Evolutionary conservation across 192 early-diverging fungal species (phyloP).

Genomic region (Coemansia nantahalensis): DNA sequence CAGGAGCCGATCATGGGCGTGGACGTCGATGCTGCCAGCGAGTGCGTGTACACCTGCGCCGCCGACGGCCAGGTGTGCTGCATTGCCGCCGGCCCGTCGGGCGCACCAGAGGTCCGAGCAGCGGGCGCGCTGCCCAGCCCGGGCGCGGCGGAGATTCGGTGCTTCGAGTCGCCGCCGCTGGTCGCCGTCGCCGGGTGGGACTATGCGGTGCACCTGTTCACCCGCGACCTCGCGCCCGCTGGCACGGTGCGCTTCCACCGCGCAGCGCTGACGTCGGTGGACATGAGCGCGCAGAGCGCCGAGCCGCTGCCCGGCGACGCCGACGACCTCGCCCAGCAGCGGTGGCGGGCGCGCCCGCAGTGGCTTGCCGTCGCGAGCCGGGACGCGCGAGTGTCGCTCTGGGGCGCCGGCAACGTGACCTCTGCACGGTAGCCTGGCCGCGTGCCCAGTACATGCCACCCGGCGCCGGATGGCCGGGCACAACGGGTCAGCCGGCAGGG

Average conservation of each 20-base stretch:
- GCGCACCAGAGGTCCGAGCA: not conserved
- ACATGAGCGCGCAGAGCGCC: constrained; percentile 27
- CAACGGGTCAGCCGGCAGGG: no score
- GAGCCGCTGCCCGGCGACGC: constrained; percentile 7
- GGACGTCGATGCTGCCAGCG: constrained; percentile 11
- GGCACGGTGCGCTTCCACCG: constrained; percentile 24
- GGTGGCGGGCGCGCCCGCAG: constrained; percentile 36
- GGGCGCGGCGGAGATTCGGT: constrained; percentile 31
- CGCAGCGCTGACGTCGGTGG: constrained; percentile 33
- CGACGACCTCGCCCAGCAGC: constrained; percentile 25
- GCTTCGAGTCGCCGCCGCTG: constrained; percentile 12
- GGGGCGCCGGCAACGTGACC: constrained; percentile 7
- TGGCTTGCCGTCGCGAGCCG: constrained; percentile 47
- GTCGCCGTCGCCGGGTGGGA: constrained; percentile 45
- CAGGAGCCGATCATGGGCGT: constrained; percentile 43
- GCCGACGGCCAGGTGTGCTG: constrained; percentile 42
- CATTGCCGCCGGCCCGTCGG: not conserved
- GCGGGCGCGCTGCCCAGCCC: constrained; percentile 10
- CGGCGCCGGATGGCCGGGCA: no score
- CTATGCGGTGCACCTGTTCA: constrained; percentile 29
- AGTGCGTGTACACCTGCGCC: constrained; percentile 32
- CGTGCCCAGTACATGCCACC: no score
- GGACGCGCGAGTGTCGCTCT: constrained; percentile 43
- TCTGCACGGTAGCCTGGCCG: not conserved
- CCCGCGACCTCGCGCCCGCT: constrained; percentile 6